phyloP scores from a whole-genome alignment of 1,139 yeast species.

The Chernovozyma aurita region DNA sequence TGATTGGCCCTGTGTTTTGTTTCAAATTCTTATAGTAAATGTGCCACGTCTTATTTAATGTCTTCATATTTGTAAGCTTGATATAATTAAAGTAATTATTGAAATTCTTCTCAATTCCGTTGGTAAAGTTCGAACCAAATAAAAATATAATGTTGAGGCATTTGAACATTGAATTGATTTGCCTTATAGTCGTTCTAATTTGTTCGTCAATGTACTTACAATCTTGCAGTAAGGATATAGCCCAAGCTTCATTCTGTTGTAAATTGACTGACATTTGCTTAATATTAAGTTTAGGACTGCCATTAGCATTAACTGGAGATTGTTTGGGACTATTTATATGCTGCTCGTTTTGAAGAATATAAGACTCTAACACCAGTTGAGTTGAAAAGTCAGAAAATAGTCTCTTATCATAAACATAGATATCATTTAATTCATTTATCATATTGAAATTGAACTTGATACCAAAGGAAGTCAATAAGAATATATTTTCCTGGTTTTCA shows the following conservation, averaged over 20 bases:
- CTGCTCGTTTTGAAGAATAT: constrained; percentile 13
- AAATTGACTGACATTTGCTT: constrained; percentile 20
- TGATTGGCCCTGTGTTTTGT: constrained; percentile 25
- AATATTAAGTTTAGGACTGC: constrained; percentile 2
- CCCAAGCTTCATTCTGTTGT: constrained; percentile 25
- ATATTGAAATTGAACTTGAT: constrained; percentile 51
- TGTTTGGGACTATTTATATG: neutral
- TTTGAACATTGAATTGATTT: constrained; percentile 41
- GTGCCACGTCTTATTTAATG: constrained; percentile 48
- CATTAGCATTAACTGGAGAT: neutral
- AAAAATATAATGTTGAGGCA: constrained; percentile 55
- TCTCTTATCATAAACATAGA: constrained; percentile 58
- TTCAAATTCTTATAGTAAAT: constrained; percentile 35
- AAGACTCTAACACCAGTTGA: constrained; percentile 8
- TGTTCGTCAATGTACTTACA: constrained; percentile 17
- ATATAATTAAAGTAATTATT: constrained; percentile 46
- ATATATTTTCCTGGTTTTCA: constrained; percentile 44
- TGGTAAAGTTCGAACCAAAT: constrained; percentile 50
- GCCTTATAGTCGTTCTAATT: constrained; percentile 18
- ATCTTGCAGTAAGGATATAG: constrained; percentile 20
- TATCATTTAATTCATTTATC: constrained; percentile 43
- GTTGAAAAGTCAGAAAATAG: constrained; percentile 28
- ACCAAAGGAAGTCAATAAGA: constrained; percentile 65
- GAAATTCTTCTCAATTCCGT: constrained; percentile 49
- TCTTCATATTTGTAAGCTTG: constrained; percentile 40